Percentiles rank a stretch among this genome's conserved stretches.
These are phyloP conservation scores for Orbilia brochopaga DNA, from an alignment of 2,329 filamentous ascomycete species.

Conservation along the genomic window DNA sequence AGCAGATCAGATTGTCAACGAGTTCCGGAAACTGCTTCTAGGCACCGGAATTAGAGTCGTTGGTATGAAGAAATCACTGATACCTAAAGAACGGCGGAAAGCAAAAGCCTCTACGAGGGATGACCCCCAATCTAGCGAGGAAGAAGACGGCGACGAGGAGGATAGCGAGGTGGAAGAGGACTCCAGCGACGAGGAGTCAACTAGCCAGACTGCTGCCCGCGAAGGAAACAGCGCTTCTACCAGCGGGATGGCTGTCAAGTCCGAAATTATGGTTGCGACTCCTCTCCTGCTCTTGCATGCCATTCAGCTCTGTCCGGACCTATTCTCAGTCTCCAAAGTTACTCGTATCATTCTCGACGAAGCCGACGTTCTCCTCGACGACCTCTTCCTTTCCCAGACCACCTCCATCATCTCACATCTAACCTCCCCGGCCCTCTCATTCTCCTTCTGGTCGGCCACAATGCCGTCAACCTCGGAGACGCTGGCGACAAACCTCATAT, in stretches of 20 bases:
- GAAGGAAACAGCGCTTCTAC: slow-evolving; percentile 44
- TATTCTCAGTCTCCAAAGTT: slow-evolving; percentile 68
- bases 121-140: slow-evolving; percentile 56
- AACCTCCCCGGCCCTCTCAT: slow-evolving; percentile 70
- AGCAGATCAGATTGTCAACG: slow-evolving; percentile 78
- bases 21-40: slow-evolving; percentile 78
- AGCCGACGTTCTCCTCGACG: slow-evolving; percentile 90
- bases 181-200: slow-evolving; percentile 58
- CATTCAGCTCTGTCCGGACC: slow-evolving; percentile 61
- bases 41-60: slow-evolving; percentile 80
- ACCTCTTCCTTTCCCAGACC: slow-evolving; percentile 87
- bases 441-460: slow-evolving; percentile 93
- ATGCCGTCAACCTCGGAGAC: slow-evolving; percentile 93
- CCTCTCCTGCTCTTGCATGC: slow-evolving; percentile 79
- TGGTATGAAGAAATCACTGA: slow-evolving; percentile 82
- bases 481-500: slow-evolving; percentile 69
- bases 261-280: slow-evolving; percentile 80
- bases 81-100: slow-evolving; percentile 48
- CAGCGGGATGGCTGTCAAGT: slow-evolving; percentile 65
- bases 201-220: slow-evolving; percentile 25
- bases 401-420: slow-evolving; percentile 65
- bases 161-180: slow-evolving; percentile 56
- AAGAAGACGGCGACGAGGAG: slow-evolving; percentile 56
- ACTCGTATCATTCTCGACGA: slow-evolving; percentile 83
- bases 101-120: slow-evolving; percentile 52